These are phyloP conservation scores for Suillus spraguei DNA, from an alignment of 768 basidiomycete species.

Conservation along the genomic window DNA sequence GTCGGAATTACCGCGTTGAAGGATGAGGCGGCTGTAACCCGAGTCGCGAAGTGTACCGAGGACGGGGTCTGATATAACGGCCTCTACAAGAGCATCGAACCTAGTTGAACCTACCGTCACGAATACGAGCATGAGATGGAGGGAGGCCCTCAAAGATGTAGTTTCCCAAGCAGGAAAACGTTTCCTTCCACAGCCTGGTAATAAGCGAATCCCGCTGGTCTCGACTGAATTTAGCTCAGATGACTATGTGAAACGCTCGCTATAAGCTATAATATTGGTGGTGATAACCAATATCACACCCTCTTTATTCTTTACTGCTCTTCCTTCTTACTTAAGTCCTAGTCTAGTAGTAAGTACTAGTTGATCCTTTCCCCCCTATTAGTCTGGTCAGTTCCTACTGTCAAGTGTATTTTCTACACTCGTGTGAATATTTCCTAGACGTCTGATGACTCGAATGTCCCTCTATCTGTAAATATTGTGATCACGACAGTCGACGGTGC, in stretches of 20 bases:
- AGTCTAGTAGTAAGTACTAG: too few species aligned
- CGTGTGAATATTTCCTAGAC: too few species aligned
- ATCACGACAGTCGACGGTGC: conserved; percentile 9
- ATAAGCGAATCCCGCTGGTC: neutral
- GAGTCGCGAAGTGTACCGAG: conserved; percentile 52
- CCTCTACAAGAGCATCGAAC: conserved; percentile 75
- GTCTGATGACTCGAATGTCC: conserved; percentile 16
- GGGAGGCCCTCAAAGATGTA: neutral
- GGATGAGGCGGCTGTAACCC: conserved; percentile 61
- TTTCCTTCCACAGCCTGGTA: neutral
- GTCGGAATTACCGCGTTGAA: conserved; percentile 80
- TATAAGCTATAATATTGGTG: too few species aligned
- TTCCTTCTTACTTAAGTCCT: too few species aligned
- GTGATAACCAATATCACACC: too few species aligned
- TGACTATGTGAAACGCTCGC: too few species aligned
- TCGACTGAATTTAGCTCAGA: neutral
- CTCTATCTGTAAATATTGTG: neutral
- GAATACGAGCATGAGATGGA: conserved; percentile 46
- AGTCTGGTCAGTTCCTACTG: too few species aligned
- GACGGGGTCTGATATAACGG: conserved; percentile 57
- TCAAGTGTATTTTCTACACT: too few species aligned
- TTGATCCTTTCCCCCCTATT: too few species aligned
- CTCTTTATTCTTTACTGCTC: too few species aligned
- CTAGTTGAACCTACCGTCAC: conserved; percentile 90
- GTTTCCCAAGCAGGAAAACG: neutral